phyloP scores from a whole-genome alignment of 2,329 filamentous ascomycete species.

The Fusarium nanum region DNA sequence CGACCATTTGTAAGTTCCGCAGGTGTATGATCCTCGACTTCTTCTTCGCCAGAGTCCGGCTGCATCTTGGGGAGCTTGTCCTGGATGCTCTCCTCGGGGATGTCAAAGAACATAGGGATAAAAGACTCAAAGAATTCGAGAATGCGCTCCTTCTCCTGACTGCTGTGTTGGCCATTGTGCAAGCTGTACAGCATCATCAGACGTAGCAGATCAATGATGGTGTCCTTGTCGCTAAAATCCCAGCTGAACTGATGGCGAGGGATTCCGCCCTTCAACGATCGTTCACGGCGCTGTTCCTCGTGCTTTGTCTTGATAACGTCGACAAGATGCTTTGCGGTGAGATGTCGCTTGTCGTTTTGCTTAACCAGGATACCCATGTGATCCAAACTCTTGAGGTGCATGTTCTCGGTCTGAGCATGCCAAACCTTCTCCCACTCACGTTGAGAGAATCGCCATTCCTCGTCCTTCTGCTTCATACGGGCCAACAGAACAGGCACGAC shows the following conservation, averaged over 20 bases:
- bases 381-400: conserved; percentile 96
- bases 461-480: conserved; percentile 92
- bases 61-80: conserved; percentile 76
- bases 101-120: conserved; percentile 79
- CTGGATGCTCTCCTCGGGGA: conserved; percentile 76
- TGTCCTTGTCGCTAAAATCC: conserved; percentile 76
- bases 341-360: conserved; percentile 88
- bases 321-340: conserved; percentile 89
- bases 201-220: conserved; percentile 71
- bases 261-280: conserved; percentile 70
- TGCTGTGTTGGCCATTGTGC: conserved; percentile 76
- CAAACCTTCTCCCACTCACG: conserved; percentile 99
- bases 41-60: conserved; percentile 78
- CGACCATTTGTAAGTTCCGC: conserved; percentile 77
- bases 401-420: conserved; percentile 93
- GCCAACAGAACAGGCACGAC: conserved; percentile 91
- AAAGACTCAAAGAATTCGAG: conserved; percentile 82
- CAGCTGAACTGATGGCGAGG: conserved; percentile 80
- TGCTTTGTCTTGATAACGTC: conserved; percentile 92
- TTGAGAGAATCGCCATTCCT: conserved; percentile 97
- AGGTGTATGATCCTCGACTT: conserved; percentile 77
- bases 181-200: conserved; percentile 74
- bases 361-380: conserved; percentile 95
- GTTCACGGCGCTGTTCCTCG: conserved; percentile 85
- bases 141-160: conserved; percentile 78